A percentile compares a stretch with the other conserved stretches of the same genome.
Conservation (phyloP, 2,329 filamentous ascomycete species). For the Aspergillus fructus region DNA sequence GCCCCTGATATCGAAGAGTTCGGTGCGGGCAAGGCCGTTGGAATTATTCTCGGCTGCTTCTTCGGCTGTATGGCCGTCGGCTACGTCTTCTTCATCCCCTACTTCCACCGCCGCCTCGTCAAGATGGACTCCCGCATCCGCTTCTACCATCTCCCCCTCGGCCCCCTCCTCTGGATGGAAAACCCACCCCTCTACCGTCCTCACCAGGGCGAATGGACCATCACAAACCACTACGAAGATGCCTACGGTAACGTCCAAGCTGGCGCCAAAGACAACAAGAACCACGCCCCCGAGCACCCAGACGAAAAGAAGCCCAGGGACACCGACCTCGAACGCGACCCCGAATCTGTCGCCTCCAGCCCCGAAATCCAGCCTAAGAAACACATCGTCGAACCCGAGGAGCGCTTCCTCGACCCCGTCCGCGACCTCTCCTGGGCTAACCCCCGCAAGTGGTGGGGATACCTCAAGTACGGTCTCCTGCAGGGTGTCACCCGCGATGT, state of each 20-base stretch:
- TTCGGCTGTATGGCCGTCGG: conserved; percentile 25
- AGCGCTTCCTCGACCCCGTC: conserved; percentile 26
- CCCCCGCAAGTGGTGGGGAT: conserved; percentile 34
- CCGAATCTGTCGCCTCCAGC: conserved; percentile 18
- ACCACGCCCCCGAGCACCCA: neutral
- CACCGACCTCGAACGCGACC: conserved; percentile 13
- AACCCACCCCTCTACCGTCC: conserved; percentile 43
- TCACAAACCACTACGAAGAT: conserved; percentile 44
- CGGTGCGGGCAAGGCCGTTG: conserved; percentile 24
- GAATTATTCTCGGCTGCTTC: conserved; percentile 29
- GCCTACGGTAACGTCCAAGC: conserved; percentile 27
- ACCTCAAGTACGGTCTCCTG: conserved; percentile 46
- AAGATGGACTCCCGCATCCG: conserved; percentile 21
- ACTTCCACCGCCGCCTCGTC: conserved; percentile 29
- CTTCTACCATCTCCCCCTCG: conserved; percentile 35
- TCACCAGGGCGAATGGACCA: conserved; percentile 34
- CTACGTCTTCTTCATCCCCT: conserved; percentile 27
- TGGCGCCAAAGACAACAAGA: conserved; percentile 11
- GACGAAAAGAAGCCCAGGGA: conserved; percentile 13
- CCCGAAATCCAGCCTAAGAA: conserved; percentile 22
- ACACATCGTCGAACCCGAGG: conserved; percentile 21
- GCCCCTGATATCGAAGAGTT: conserved; percentile 25
- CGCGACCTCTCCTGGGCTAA: conserved; percentile 16
- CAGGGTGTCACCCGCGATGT: conserved; percentile 46
- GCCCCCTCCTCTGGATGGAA: conserved; percentile 41